Evolutionary conservation across 2,329 filamentous ascomycete genomes (phyloP).

Genomic region (Aureobasidium subglaciale): DNA sequence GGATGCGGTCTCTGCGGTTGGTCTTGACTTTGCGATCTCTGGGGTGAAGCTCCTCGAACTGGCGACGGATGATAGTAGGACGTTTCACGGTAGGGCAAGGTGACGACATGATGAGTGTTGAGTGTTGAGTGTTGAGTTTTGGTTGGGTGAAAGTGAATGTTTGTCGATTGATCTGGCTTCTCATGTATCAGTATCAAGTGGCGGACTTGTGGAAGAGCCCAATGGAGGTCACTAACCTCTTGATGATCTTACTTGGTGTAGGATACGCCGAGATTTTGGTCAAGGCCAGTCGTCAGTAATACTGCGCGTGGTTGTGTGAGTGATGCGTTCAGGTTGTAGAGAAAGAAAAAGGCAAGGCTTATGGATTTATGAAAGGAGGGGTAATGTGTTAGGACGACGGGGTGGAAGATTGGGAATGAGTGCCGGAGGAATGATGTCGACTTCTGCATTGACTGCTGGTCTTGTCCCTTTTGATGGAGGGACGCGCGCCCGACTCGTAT

Average conservation of each 20-base stretch:
- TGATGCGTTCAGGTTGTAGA: not conserved
- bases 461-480: too few relatives aligned
- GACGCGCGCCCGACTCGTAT: too few relatives aligned
- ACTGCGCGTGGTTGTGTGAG: not conserved
- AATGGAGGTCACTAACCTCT: not conserved
- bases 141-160: not conserved
- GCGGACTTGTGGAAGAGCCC: not conserved
- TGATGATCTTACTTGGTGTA: too few relatives aligned
- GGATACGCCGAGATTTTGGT: too few relatives aligned
- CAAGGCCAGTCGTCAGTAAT: too few relatives aligned
- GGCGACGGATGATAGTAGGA: not conserved
- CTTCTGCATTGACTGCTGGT: too few relatives aligned
- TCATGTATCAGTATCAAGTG: too few relatives aligned
- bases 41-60: slow-evolving; percentile 14
- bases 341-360: not conserved
- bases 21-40: slow-evolving; percentile 17
- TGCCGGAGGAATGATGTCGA: too few relatives aligned
- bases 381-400: not conserved
- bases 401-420: not conserved
- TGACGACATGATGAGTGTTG: not conserved
- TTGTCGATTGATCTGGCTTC: too few relatives aligned
- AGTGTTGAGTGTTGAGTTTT: not conserved
- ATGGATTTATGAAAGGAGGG: not conserved
- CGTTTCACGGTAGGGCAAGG: too few relatives aligned
- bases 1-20: slow-evolving; percentile 17